These are phyloP conservation scores for Scortechinia acanthostroma DNA, from an alignment of 2,329 filamentous ascomycete genomes.

Conservation along the genomic window DNA sequence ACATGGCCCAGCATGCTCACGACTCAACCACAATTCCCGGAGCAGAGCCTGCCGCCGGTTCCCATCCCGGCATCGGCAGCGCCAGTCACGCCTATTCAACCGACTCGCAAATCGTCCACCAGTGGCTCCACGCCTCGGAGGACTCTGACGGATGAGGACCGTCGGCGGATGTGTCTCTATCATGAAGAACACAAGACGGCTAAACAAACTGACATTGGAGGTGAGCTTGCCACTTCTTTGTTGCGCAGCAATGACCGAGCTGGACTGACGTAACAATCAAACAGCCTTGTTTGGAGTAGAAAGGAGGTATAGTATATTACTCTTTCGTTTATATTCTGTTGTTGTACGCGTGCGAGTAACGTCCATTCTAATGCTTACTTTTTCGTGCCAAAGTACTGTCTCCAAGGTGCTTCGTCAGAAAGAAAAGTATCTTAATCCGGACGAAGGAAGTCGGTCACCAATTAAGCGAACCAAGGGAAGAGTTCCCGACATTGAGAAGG, in stretches of 20 bases:
- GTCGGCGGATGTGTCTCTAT: constrained; percentile 58
- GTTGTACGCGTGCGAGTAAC: no score
- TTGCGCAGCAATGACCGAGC: not conserved
- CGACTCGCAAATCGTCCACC: constrained; percentile 16
- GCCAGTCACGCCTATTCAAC: constrained; percentile 7
- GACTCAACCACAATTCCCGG: constrained; percentile 31
- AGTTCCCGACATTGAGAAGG: constrained; percentile 59
- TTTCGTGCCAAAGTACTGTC: constrained; percentile 61
- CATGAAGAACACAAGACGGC: constrained; percentile 57
- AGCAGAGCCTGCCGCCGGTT: constrained; percentile 28
- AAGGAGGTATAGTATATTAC: constrained; percentile 41
- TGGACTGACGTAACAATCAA: constrained; percentile 19
- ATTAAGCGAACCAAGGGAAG: constrained; percentile 55
- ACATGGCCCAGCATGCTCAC: constrained; percentile 47
- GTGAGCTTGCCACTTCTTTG: constrained; percentile 27
- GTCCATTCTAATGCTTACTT: constrained; percentile 8
- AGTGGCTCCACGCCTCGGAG: constrained; percentile 38
- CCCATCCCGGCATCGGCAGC: constrained; percentile 23
- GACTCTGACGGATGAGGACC: constrained; percentile 57
- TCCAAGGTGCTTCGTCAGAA: constrained; percentile 63
- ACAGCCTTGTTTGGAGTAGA: constrained; percentile 61
- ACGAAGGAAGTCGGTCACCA: constrained; percentile 52
- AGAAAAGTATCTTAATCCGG: constrained; percentile 57
- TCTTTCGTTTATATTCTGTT: no score
- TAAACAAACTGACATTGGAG: constrained; percentile 65